Base-by-base conservation (phyloP, 2,329 filamentous ascomycete genomes). In the Xylariaceae sp. region DNA sequence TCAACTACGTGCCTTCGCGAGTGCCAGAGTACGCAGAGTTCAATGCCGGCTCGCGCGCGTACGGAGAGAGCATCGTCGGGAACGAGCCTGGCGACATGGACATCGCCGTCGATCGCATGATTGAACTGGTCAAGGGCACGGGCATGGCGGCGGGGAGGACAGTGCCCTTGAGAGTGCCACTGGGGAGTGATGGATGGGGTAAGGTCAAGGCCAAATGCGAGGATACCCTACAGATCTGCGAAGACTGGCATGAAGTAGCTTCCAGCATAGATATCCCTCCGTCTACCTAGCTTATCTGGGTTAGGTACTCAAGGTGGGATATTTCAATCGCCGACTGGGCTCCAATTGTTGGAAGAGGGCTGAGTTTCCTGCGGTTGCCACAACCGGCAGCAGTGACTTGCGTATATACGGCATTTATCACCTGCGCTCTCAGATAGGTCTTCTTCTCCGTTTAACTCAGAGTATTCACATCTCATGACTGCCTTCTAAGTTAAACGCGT, bases 181-280 rank as follows among this genome's bases (percentile, higher is more conserved):
- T 77, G 9, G 72, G 72, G 0, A 69, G 59, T 0, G 72, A 77
- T 52, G 68, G 68, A 0, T 75, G 67, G 49, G 45, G 48, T 2
- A 55, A 42, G 4, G 63, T 77, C 15, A 67, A 59, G 42, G 46
- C 53, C 1, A 76, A 75, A 55, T 58, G 75, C 15, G 63, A 74
- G 27, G 52, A 55, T 10, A 70, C 70, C 17, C 16, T 42, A 1
- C 35, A 35, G 10, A 37, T 40, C 5, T 42, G 40, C 19, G 35
- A 36, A 17, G 40, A 35, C 2, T 42, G 40, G 40, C 34, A 40
- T 16, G 19, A 35, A 23, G 40, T 40, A 14, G 40, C 40, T 9
- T 37, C 35, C 26, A 42, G 40, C 19, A 40, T 35, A 2, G 37
- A 42, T 36, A 16, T 37, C 14, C 8, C 15, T 19, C 15, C 10